phyloP scores from a whole-genome alignment of 164 flowering plant species.

The Stephania yunnanensis region DNA sequence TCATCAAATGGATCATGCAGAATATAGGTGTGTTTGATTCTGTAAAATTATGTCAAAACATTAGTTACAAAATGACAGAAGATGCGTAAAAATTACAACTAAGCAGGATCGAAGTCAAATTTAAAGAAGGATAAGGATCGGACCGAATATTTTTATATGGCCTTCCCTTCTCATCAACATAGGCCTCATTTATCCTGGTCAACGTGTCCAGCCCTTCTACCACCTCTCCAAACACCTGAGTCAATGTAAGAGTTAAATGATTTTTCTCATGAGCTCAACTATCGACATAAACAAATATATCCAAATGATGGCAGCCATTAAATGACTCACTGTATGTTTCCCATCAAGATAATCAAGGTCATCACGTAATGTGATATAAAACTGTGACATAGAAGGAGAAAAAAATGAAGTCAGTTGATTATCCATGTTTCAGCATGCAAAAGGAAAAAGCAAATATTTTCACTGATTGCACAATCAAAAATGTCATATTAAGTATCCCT shows the following conservation, averaged over 20 bases:
- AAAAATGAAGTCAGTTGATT: background rate
- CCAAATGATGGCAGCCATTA: background rate
- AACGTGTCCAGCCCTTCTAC: slow-evolving; percentile 89
- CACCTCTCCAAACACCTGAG: slow-evolving; percentile 88
- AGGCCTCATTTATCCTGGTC: slow-evolving; percentile 85
- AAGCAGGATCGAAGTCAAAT: background rate
- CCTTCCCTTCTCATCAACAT: slow-evolving; percentile 75
- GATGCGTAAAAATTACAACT: background rate
- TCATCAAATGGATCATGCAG: slow-evolving; percentile 96
- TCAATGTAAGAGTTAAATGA: background rate
- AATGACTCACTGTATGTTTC: slow-evolving; percentile 78
- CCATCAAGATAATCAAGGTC: slow-evolving; percentile 96
- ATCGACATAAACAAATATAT: background rate
- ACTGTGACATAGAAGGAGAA: slow-evolving; percentile 39
- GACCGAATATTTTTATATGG: slow-evolving; percentile 88
- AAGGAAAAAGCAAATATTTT: background rate
- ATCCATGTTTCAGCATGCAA: no score
- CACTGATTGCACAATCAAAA: background rate
- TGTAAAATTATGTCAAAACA: slow-evolving; percentile 24
- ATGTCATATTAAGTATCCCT: background rate
- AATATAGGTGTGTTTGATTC: slow-evolving; percentile 86
- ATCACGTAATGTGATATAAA: slow-evolving; percentile 84
- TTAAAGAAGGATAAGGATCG: background rate
- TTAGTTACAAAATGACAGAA: slow-evolving; percentile 2
- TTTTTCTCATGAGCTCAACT: background rate